Base-by-base conservation (phyloP, 768 basidiomycete species). In the Naganishia antarctica region DNA sequence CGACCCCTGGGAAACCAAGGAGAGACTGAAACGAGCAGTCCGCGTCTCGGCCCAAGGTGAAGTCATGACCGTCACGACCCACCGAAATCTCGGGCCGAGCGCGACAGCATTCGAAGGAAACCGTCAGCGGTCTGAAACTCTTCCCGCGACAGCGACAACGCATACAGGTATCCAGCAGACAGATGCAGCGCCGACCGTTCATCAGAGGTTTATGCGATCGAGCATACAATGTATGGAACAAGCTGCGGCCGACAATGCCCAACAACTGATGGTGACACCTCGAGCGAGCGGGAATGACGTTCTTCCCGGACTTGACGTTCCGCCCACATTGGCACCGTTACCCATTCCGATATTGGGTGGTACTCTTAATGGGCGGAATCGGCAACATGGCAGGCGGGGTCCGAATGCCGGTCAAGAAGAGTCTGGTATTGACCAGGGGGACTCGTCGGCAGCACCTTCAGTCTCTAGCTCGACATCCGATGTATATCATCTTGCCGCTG, bases 11-110 rank as follows among this genome's bases (percentile, higher is more conserved):
- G 53, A 18, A 15, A 57, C 34, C 18, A 57, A 57, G 37, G 53
- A 57, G 53, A 15, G 53, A 23, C 37, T 57, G 37, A 34, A 57
- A 26, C 53, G 53, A 13, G 53, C 53, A 6, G 53, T 57, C 9
- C 32, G 53, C 7, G 53, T 57, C 9, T 57, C 53, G 37, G 21
- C 31, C 32, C 53, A 57, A 40, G 53, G 53, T 40, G 53, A 57
- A 26, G 53, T 57, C 2, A 57, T 57, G 53, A 57, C 40, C 25
- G 53, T 57, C 34, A 57, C 53, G 4, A 37, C 34, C 3, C 53
- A 57, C n/a, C 53, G n/a, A 2, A 23, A 57, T 40, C 53, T 57
- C 7, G 53, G 53, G 23, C 53, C 53, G 7, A 21, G 32, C 13
- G 9, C 32, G 7, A 26, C 53, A 57, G 26, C 34, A 34, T 1